Evolutionary conservation across 208 protist species (phyloP).

Genomic region (Sergeia podlipaevii): DNA sequence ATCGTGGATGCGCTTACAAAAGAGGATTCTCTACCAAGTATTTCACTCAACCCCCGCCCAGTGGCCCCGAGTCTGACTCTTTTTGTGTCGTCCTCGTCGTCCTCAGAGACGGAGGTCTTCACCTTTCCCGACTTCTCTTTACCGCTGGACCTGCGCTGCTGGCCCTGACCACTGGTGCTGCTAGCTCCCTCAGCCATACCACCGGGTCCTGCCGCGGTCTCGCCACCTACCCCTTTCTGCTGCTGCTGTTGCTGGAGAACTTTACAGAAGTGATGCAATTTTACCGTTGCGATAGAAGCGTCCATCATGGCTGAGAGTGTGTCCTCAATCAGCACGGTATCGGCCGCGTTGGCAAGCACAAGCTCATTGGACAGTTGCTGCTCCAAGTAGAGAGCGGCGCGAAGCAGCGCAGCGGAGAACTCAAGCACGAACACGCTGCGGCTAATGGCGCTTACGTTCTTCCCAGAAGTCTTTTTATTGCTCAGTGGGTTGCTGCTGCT

Average conservation of each 20-base stretch:
- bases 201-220: too few relatives aligned
- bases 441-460: conserved; percentile 7
- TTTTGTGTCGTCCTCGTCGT: background rate
- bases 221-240: too few relatives aligned
- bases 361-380: conserved; percentile 66
- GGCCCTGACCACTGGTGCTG: too few relatives aligned
- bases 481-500: background rate
- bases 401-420: conserved; percentile 64
- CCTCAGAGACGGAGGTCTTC: background rate
- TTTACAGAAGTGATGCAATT: conserved; percentile 72
- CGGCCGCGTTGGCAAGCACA: conserved; percentile 42
- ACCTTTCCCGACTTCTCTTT: too few relatives aligned
- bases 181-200: too few relatives aligned
- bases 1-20: too few relatives aligned
- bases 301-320: conserved; percentile 89
- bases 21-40: too few relatives aligned
- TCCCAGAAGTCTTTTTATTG: background rate
- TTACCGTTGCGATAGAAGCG: conserved; percentile 63
- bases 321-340: conserved; percentile 86
- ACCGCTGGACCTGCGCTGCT: too few relatives aligned
- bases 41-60: too few relatives aligned
- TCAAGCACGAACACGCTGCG: conserved; percentile 52
- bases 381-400: conserved; percentile 60
- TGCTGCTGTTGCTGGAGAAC: conserved; percentile 22
- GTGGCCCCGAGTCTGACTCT: too few relatives aligned